These are phyloP conservation scores for Galerina sulciceps DNA, from an alignment of 768 basidiomycete species.

Conservation along the genomic window DNA sequence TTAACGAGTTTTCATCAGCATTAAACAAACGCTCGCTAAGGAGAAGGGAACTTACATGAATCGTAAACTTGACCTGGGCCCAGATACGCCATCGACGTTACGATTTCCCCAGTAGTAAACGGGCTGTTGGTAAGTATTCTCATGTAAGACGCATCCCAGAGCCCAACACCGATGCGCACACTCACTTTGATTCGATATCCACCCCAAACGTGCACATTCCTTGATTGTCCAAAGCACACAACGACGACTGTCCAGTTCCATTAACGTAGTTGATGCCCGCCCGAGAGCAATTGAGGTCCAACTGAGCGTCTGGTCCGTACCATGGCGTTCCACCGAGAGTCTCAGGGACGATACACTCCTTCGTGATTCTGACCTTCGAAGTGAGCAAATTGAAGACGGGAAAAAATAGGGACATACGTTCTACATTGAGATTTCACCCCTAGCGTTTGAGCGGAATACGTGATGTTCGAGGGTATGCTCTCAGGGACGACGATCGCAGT, in stretches of 20 bases:
- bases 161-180: neutral
- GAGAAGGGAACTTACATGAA: neutral
- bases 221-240: conserved; percentile 5
- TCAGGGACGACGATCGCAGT: conserved; percentile 1
- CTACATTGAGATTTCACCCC: too few species aligned
- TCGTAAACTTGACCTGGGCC: neutral
- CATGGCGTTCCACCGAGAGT: neutral
- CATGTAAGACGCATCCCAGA: too few species aligned
- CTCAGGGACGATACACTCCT: too few species aligned
- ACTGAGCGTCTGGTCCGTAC: conserved; percentile 4
- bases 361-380: too few species aligned
- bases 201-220: neutral
- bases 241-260: neutral
- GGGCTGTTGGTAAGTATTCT: too few species aligned
- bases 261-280: conserved; percentile 4
- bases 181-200: conserved; percentile 5
- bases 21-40: neutral
- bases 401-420: too few species aligned
- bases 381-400: too few species aligned
- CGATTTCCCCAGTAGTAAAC: conserved; percentile 2
- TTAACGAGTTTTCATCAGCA: neutral
- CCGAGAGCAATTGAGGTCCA: conserved; percentile 2
- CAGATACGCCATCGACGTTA: conserved; percentile 1
- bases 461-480: neutral
- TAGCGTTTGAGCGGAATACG: neutral